Evolutionary conservation across 1,139 yeast species (phyloP).

Genomic region (Suhomyces bokatorum): DNA sequence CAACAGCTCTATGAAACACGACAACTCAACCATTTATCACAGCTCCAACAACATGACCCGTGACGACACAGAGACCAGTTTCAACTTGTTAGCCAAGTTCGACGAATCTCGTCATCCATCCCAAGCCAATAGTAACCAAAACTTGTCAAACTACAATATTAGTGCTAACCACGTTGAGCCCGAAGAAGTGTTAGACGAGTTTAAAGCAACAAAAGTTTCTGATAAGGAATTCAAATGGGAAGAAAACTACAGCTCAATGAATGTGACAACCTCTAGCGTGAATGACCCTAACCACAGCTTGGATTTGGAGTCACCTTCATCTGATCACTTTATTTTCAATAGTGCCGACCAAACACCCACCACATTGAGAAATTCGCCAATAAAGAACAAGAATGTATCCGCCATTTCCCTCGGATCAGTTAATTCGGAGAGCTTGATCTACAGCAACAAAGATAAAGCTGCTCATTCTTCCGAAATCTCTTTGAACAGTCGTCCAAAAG

Average conservation of each 20-base stretch:
- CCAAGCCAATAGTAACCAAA: constrained; percentile 21
- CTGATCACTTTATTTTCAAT: constrained; percentile 17
- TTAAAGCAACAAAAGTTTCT: constrained; percentile 28
- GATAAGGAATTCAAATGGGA: constrained; percentile 35
- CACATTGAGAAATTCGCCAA: constrained; percentile 13
- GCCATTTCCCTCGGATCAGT: constrained; percentile 20
- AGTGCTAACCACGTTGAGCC: constrained; percentile 5
- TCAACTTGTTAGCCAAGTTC: constrained; percentile 30
- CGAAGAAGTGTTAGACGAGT: constrained; percentile 25
- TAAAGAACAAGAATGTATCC: constrained; percentile 20
- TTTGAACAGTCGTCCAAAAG: constrained; percentile 23
- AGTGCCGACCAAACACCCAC: constrained; percentile 14
- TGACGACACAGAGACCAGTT: constrained; percentile 21
- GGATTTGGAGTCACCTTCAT: constrained; percentile 16
- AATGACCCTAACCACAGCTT: constrained; percentile 12
- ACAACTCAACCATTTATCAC: constrained; percentile 7
- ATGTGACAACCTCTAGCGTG: constrained; percentile 9
- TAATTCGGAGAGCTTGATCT: constrained; percentile 9
- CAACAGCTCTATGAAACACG: constrained; percentile 9
- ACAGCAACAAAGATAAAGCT: constrained; percentile 13
- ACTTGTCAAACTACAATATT: constrained; percentile 15
- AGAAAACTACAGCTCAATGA: constrained; percentile 12
- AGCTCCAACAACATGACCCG: constrained; percentile 9
- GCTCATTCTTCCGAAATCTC: constrained; percentile 11
- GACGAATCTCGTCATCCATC: constrained; percentile 20